phyloP scores from a whole-genome alignment of 2,329 filamentous ascomycete species.

The Apiospora saccharicola region DNA sequence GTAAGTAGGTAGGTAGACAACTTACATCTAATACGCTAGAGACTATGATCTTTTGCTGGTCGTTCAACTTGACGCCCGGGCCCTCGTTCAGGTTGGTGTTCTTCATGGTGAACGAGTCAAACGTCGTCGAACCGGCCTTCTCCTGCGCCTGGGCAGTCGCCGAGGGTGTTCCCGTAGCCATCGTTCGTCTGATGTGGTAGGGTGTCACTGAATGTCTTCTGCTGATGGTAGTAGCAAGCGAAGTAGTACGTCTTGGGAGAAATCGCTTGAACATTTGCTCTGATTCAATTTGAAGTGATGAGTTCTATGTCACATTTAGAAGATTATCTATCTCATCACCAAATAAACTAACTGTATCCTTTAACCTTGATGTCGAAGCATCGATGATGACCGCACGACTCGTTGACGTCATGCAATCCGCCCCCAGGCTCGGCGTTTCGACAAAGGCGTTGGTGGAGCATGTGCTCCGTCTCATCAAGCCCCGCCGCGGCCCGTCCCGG shows the following conservation, averaged over 20 bases:
- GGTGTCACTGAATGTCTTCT: not conserved
- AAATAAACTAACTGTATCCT: not conserved
- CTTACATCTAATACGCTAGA: constrained; percentile 64
- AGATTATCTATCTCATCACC: not conserved
- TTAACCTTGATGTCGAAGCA: not conserved
- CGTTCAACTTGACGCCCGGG: constrained; percentile 56
- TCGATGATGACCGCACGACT: not conserved
- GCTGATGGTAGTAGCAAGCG: not conserved
- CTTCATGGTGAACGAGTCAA: constrained; percentile 51
- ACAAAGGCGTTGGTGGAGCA: not conserved
- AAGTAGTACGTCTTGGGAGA: not conserved
- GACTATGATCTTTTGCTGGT: constrained; percentile 61
- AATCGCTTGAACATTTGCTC: not conserved
- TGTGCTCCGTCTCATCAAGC: not conserved
- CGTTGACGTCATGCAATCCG: constrained; percentile 6
- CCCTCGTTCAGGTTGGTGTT: constrained; percentile 61
- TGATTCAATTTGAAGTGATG: not conserved
- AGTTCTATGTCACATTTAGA: not conserved
- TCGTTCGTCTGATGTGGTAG: constrained; percentile 26
- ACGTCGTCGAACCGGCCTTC: constrained; percentile 28
- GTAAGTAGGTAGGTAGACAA: not conserved
- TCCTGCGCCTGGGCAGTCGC: constrained; percentile 38
- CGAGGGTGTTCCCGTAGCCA: constrained; percentile 41
- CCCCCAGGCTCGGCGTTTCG: not conserved
- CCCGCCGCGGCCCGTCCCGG: constrained; percentile 5